phyloP scores from a whole-genome alignment of 306 rosid genomes.

The Acacia confusa region DNA sequence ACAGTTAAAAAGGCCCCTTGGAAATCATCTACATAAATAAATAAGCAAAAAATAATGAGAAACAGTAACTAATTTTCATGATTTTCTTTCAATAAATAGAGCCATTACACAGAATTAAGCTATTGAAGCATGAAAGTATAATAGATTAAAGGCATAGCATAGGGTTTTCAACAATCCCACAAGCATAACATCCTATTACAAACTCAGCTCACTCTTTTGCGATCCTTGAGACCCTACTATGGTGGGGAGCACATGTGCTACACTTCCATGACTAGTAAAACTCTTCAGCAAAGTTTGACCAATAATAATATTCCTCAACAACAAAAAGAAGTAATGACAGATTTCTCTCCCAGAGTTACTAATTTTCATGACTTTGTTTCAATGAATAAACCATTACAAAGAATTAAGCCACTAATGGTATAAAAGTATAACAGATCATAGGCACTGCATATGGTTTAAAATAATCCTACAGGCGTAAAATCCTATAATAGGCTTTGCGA shows the following conservation, averaged over 20 bases:
- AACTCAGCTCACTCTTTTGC: neutral
- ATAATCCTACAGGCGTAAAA: neutral
- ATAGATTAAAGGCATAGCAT: neutral
- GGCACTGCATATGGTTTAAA: neutral
- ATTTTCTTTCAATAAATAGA: slow-evolving; percentile 1
- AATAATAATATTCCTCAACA: neutral
- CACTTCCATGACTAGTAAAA: neutral
- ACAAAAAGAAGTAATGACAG: neutral
- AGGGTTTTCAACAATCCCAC: neutral
- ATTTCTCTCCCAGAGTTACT: neutral
- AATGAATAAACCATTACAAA: neutral
- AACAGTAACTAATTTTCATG: neutral
- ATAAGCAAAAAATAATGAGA: slow-evolving; percentile 20
- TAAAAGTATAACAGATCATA: no score
- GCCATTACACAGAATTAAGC: neutral
- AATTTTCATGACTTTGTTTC: neutral
- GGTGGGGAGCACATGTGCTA: neutral
- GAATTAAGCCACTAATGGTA: neutral
- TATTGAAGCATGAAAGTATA: neutral
- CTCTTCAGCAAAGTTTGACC: neutral
- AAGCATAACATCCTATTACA: neutral
- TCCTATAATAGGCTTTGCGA: no score
- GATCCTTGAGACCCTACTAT: neutral
- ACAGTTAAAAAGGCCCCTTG: slow-evolving; percentile 11
- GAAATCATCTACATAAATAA: slow-evolving; percentile 4